Base-by-base conservation (phyloP, 2,329 filamentous ascomycete genomes). In the Cytospora chrysosperma region DNA sequence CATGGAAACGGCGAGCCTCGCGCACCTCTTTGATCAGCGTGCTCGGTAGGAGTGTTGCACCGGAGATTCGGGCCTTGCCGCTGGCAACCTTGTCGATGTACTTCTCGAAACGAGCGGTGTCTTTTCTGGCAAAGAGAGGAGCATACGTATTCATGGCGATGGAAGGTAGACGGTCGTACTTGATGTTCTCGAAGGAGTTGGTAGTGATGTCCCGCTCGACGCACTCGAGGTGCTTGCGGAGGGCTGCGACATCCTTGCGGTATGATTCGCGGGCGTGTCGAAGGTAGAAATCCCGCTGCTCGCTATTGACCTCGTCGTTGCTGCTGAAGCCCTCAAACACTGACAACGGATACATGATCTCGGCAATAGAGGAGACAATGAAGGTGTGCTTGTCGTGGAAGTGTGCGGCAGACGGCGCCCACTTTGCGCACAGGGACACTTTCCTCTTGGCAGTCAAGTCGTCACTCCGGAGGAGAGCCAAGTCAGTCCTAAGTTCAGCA, bases 361-460 rank as follows among this genome's bases (percentile, higher is more conserved):
- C 85, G 6, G 85, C 81, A 61, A 88, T 86, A 15, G 82, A 79
- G 53, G 81, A 83, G 34, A 81, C 77, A 65, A 88, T 78, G 67
- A 81, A 81, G 2, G 85, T 87, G 65, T 85, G 80, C 66, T 81
- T 80, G 71, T 88, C 85, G 67, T 87, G 84, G 67, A 84, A 84
- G 43, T 76, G 77, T 37, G 79, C 78, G 21, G 81, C 77, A 0
- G 81, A 80, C 1, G 85, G 85, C 1, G 84, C 82, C 85, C 85
- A 88, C 65, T 88, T 88, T 2, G 78, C 83, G 61, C 82, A 85
- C 0, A 87, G 78, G 0, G 83, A 85, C 60, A 87, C 79, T 17
- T 71, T 72, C 28, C 75, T 75, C 68, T 77, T 76, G 8, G 77
- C 76, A 51, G 75, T 74, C 19, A 73, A 69, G 32, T 80, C 75